These are phyloP conservation scores for Trichoderma sp. DNA, from an alignment of 2,329 filamentous ascomycete species.

Conservation along the genomic window DNA sequence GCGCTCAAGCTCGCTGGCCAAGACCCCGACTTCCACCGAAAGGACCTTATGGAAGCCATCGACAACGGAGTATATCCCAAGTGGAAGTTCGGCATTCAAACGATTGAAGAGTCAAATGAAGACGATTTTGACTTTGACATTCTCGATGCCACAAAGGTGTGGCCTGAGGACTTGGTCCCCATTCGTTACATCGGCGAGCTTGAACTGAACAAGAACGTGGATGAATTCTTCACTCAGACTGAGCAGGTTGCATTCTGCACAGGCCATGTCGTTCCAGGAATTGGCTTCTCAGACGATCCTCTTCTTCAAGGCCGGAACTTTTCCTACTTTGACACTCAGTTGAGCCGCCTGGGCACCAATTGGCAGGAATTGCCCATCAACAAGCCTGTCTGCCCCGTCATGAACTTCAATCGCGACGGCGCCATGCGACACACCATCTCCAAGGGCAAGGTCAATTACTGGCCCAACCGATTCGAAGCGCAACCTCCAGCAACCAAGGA, in stretches of 20 bases:
- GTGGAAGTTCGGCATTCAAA: constrained; percentile 82
- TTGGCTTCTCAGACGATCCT: constrained; percentile 72
- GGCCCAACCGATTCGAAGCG: constrained; percentile 58
- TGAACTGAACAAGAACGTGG: constrained; percentile 74
- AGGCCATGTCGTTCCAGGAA: constrained; percentile 72
- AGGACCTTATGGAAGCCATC: constrained; percentile 73
- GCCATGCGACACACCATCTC: constrained; percentile 69
- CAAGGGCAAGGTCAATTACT: constrained; percentile 63
- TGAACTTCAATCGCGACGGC: constrained; percentile 76
- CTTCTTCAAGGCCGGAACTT: constrained; percentile 71
- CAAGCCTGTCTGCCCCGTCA: constrained; percentile 68
- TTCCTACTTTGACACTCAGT: constrained; percentile 71
- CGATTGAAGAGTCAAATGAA: constrained; percentile 66
- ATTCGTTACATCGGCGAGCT: constrained; percentile 76
- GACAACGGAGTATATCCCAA: constrained; percentile 67
- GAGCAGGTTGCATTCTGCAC: constrained; percentile 85
- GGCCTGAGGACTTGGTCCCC: constrained; percentile 75
- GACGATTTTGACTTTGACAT: constrained; percentile 83
- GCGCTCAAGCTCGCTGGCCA: constrained; percentile 70
- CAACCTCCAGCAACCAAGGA: constrained; percentile 62
- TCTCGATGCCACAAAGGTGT: constrained; percentile 80
- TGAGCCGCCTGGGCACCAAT: constrained; percentile 68
- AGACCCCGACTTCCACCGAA: constrained; percentile 79
- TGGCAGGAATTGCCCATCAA: constrained; percentile 78
- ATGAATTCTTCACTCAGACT: constrained; percentile 79